Evolutionary conservation across 1,284 basidiomycete genomes (phyloP), one percentile per base, ranked within the genome.

Genomic region (Laetiporus sulphureus): DNA sequence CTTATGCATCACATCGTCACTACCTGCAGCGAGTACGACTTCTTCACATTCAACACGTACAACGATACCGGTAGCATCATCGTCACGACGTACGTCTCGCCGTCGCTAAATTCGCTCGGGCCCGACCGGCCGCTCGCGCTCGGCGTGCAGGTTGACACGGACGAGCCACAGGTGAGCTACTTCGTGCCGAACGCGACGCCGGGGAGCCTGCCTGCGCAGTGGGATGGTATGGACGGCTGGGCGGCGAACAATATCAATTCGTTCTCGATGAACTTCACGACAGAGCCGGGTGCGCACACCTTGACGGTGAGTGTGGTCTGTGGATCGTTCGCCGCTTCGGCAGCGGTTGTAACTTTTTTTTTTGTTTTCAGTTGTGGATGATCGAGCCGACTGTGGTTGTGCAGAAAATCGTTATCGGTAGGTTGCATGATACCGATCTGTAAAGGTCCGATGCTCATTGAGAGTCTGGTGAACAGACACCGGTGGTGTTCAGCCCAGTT

Each of bases 21-120:
- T n/a, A 3, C 13, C 11, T 5, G 4, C 21, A 54, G 52, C 46
- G 54, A 51, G 59, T 84, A 84, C 57, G 79, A 83, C 56, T 83
- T 85, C 59, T 77, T 66, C 60, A 75, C 67, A 34, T 79, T 79
- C 64, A 71, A 75, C 57, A 66, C 63, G 10, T 54, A 58, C 19
- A 60, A 59, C 20, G 71, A 72, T 11, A 56, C 53, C 30, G 61
- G 73, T 15, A 75, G 68, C 29, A 56, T 69, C 25, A 60, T 60
- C 15, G 65, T 77, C 16, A 76, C 67, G 4, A 63, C 73, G 6
- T 65, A 68, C 39, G 66, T 82, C n/a, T 73, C 79, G 0, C 79
- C 81, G 0, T 72, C 77, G 0, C 61, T 80, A 40, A 85, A 85
- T 53, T 68, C 71, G 11, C 63, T 75, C 32, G 75, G 72, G 1